Base-by-base conservation (phyloP, 2,329 filamentous ascomycete species). In the Claviceps humidiphila region DNA sequence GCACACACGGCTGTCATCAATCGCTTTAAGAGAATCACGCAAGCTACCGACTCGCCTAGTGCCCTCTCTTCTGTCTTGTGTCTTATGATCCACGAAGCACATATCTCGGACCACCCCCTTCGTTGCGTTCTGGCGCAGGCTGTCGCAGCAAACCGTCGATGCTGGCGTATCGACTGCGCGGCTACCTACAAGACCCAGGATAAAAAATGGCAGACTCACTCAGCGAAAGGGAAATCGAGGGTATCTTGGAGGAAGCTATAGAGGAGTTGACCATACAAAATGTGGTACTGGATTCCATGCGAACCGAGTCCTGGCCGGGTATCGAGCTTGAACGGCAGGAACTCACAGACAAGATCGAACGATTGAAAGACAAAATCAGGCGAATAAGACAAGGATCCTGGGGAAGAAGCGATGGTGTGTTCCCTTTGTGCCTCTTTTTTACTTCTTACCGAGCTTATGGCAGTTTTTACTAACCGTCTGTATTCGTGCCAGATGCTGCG, bases 201-300 rank as follows among this genome's bases (percentile, higher is more conserved):
- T 30, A 30, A 44, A 37, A 47, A 11, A 47, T 47, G 44, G 11
- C 44, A 17, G n/a, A 7, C 6, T 14, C n/a, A 4, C 17, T 13
- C 26, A 37, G 16, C 44, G 11, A 5, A 17, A 13, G 8, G 8
- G n/a, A 20, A 4, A 13, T 17, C n/a, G 16, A 30, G 26, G 3
- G 3, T 53, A 56, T 52, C 9, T 47, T 64, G 17, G 58, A 63
- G 47, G 61, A 59, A 17, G 57, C 74, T 20, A 57, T 56, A 17
- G 69, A 73, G 47, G 72, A 75, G 52, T 60, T 76, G 54, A 63
- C 58, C 37, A 63, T 74, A 20, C 68, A 74, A 54, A 63, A 63
- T 47, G 69, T 71, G 49, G 65, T 76, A 20, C 62, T 76, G 3
- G 56, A 59, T 7, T 75, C 73, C 2, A 65, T 77, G n/a, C 41